Base-by-base conservation (phyloP, 768 basidiomycete species). In the Amanita inopinata region DNA sequence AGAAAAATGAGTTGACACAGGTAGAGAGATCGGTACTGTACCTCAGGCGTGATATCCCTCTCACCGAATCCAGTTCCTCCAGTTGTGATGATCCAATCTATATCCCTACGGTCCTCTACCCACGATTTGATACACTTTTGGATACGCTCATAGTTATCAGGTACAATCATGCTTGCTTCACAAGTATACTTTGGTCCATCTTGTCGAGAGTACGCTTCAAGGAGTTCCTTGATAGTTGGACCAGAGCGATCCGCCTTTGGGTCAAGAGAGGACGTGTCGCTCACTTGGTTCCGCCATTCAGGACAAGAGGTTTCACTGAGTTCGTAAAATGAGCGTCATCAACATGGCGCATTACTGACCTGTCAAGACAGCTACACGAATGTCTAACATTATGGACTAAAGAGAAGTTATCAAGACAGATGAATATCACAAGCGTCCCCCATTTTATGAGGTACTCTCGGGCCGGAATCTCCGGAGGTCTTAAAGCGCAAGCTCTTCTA, bases 61-160 rank as follows among this genome's bases (percentile, higher is more conserved):
- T 73, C 65, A 1, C 88, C 84, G 53, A 91, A 90, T 5, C 90
- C 90, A 0, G 90, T 94, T 3, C 90, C 90, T 12, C 90, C 90
- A 0, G 84, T 85, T 4, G 86, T 85, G 49, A 94, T 65, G 45
- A 91, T 71, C 72, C 78, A 80, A 56, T 89, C 80, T 10, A 82
- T 60, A n/a, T 64, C 53, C 2, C 63, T 65, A 3, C 64, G 56
- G 2, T 59, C n/a, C n/a, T n/a, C 54, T 28, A 61, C 65, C 67
- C 76, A 78, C 4, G 55, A 57, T 33, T 59, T 61, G 4, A 89
- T 66, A 8, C 59, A 54, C 5, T 55, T 51, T 18, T 64, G 68
- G 38, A 91, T 85, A 32, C 55, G 56, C 0, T 52, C 48, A 36
- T 70, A 57, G 35, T 86, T 78, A 53, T 93, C 89, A 25, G 84